Percentiles rank a stretch among this genome's conserved stretches.
Conservation (phyloP, 768 basidiomycete species). For the Flagelloscypha sp. region DNA sequence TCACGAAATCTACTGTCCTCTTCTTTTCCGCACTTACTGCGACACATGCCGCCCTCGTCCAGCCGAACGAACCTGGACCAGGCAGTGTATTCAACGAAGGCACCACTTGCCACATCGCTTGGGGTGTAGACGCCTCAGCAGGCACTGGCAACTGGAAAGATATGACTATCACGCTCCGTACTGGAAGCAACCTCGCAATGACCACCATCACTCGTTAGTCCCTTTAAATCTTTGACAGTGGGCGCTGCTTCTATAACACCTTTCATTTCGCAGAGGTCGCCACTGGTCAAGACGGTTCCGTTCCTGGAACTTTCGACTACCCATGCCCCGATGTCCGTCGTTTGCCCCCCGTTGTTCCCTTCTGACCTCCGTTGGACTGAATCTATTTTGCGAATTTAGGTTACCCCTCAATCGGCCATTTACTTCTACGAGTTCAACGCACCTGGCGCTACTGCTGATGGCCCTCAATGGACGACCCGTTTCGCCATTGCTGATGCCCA, state of each 20-base stretch:
- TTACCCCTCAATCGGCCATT: constrained; percentile 53
- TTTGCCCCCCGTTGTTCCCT: neutral
- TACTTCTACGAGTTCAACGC: constrained; percentile 78
- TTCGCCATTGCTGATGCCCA: constrained; percentile 58
- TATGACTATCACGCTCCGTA: constrained; percentile 76
- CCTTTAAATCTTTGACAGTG: neutral
- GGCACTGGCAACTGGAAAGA: constrained; percentile 58
- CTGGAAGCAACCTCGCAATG: constrained; percentile 67
- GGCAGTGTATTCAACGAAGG: constrained; percentile 52
- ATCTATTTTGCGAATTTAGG: constrained; percentile 27
- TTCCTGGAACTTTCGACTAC: constrained; percentile 39
- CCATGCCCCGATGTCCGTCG: constrained; percentile 59
- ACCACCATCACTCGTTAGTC: constrained; percentile 54
- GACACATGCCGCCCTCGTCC: constrained; percentile 45
- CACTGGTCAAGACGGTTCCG: constrained; percentile 55
- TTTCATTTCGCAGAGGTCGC: constrained; percentile 55
- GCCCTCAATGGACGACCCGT: constrained; percentile 60
- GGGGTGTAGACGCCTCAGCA: constrained; percentile 45
- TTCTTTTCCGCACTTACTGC: constrained; percentile 26
- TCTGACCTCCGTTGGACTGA: neutral
- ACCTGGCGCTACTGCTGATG: constrained; percentile 25
- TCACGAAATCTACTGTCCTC: too few relatives aligned
- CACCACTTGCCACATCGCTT: constrained; percentile 42
- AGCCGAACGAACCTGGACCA: constrained; percentile 53
- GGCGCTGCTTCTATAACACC: constrained; percentile 4